Evolutionary conservation across 2,329 filamentous ascomycete species (phyloP).

Genomic region (Alternaria sp.): DNA sequence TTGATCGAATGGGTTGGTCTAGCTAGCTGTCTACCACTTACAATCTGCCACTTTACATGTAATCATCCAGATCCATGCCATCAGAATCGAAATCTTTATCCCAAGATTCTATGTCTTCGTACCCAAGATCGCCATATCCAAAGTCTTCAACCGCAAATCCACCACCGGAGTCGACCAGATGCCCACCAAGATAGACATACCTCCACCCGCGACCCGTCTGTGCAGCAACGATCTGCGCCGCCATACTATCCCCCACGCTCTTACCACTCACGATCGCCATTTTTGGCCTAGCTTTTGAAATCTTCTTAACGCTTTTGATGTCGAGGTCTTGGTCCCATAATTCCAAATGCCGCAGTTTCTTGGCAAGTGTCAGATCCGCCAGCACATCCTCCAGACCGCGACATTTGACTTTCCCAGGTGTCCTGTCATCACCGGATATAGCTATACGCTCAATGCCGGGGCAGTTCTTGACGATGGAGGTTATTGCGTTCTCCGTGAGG

Average conservation of each 20-base stretch:
- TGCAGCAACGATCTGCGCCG: background rate
- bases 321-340: rapidly evolving
- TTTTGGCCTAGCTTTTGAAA: background rate
- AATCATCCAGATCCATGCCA: too few species aligned
- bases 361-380: background rate
- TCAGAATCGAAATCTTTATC: too few species aligned
- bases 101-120: too few species aligned
- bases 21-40: background rate
- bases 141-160: too few species aligned
- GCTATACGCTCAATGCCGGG: background rate
- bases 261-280: background rate
- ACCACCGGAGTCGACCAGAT: background rate
- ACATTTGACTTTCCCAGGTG: background rate
- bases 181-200: background rate
- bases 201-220: rapidly evolving
- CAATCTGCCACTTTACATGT: background rate
- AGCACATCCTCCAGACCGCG: background rate
- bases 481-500: background rate
- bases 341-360: background rate
- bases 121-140: too few species aligned
- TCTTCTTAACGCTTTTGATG: background rate
- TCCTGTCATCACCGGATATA: background rate
- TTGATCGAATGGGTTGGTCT: rapidly evolving
- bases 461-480: background rate
- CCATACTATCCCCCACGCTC: background rate